These are phyloP conservation scores for Arthrobotrys sphaeroides DNA, from an alignment of 2,329 filamentous ascomycete genomes.

Conservation along the genomic window DNA sequence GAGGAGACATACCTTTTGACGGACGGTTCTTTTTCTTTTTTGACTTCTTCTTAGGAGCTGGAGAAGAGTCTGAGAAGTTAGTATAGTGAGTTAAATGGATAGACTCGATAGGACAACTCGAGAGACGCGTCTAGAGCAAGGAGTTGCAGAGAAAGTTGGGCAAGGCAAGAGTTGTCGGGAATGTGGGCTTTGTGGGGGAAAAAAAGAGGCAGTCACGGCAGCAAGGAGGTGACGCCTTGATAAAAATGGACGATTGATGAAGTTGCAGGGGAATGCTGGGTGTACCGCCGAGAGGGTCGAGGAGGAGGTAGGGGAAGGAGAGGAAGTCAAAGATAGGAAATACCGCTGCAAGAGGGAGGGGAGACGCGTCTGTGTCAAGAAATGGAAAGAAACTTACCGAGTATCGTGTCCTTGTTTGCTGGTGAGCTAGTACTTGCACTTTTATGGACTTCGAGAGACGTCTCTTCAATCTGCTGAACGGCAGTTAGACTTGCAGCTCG, in stretches of 20 bases:
- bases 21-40: neutral
- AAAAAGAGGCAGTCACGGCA: too few species aligned
- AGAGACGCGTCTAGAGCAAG: too few species aligned
- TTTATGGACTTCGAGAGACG: neutral
- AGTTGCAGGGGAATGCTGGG: neutral
- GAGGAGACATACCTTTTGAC: neutral
- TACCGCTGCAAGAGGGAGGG: neutral
- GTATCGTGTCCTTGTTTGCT: neutral
- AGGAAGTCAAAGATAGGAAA: neutral
- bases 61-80: neutral
- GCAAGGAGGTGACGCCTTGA: too few species aligned
- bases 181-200: neutral
- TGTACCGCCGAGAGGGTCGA: neutral
- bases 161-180: too few species aligned
- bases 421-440: neutral
- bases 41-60: neutral
- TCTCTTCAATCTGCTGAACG: neutral
- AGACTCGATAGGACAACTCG: too few species aligned
- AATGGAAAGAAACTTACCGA: neutral
- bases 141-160: too few species aligned
- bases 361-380: neutral
- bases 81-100: too few species aligned
- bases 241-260: too few species aligned
- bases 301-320: neutral
- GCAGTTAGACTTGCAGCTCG: conserved; percentile 2